phyloP scores from a whole-genome alignment of 805 yeast species.

The Starmera caribaea region DNA sequence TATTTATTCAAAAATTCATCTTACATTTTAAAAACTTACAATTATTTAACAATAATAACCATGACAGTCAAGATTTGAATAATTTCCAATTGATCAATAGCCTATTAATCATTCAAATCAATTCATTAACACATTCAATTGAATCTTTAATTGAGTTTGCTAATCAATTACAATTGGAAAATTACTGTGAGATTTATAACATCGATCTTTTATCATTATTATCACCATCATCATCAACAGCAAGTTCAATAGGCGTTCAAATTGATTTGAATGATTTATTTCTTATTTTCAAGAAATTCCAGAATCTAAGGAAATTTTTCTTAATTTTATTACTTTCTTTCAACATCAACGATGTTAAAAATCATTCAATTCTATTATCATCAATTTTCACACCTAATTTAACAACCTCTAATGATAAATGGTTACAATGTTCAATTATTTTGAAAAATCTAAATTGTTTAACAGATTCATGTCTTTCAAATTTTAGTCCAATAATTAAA shows the following conservation, averaged over 20 bases:
- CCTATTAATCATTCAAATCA: conserved; percentile 23
- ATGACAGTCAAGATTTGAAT: too few relatives aligned
- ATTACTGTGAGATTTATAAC: conserved; percentile 35
- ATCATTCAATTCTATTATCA: conserved; percentile 14
- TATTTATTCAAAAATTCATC: too few relatives aligned
- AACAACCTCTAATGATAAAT: conserved; percentile 3
- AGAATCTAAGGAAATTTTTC: conserved; percentile 30
- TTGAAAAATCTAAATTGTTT: too few relatives aligned
- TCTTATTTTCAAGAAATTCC: conserved; percentile 24
- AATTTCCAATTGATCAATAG: conserved; percentile 15
- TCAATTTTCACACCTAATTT: conserved; percentile 3
- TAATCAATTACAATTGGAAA: conserved; percentile 24
- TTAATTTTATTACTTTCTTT: conserved; percentile 33
- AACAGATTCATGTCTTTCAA: too few relatives aligned
- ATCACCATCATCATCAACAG: too few relatives aligned
- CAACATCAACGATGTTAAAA: conserved; percentile 4
- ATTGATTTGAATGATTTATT: conserved; percentile 15
- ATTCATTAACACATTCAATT: conserved; percentile 20
- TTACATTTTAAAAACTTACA: too few relatives aligned
- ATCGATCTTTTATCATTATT: conserved; percentile 22
- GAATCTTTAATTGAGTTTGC: conserved; percentile 20
- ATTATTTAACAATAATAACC: too few relatives aligned
- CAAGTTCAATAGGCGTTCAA: too few relatives aligned
- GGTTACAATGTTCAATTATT: too few relatives aligned
- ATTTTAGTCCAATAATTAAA: too few relatives aligned